Evolutionary conservation across 345 rosid genomes (phyloP).

Genomic region (Cardamine chenopodiifolia): DNA sequence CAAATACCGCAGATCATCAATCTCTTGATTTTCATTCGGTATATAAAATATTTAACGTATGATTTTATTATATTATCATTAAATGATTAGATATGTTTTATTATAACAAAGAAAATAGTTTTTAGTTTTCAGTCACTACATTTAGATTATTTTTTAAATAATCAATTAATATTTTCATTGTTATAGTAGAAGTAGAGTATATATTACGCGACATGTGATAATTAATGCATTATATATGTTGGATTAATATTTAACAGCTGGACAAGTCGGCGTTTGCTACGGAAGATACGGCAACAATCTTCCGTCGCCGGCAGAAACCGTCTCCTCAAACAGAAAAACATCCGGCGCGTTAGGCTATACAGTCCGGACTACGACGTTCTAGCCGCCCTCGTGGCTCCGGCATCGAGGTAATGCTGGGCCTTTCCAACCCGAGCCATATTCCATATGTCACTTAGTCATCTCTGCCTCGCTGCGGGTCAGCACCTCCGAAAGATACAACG

Average conservation of each 20-base stretch:
- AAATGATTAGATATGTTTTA: not conserved
- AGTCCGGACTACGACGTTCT: constrained; percentile 46
- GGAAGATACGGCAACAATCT: constrained; percentile 35
- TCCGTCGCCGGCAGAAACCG: constrained; percentile 36
- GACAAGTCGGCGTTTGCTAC: constrained; percentile 48
- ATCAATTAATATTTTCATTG: not conserved
- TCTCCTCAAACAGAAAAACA: constrained; percentile 37
- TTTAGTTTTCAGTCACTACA: not conserved
- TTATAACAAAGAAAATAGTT: not conserved
- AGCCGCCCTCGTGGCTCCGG: constrained; percentile 54
- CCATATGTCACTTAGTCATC: no score
- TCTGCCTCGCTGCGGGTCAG: no score
- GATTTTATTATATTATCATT: not conserved
- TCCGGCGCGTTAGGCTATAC: constrained; percentile 39
- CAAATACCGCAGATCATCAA: constrained; percentile 5
- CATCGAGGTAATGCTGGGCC: constrained; percentile 55
- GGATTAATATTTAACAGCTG: constrained; percentile 31
- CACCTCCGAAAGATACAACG: no score
- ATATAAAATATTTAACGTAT: not conserved
- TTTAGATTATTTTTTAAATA: no score
- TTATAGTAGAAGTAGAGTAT: not conserved
- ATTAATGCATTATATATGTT: not conserved
- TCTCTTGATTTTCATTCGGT: not conserved
- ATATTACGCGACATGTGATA: not conserved
- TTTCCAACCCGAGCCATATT: no score